Conservation (phyloP, 805 yeast genomes). For the Maudiozyma serrabonitensis region DNA sequence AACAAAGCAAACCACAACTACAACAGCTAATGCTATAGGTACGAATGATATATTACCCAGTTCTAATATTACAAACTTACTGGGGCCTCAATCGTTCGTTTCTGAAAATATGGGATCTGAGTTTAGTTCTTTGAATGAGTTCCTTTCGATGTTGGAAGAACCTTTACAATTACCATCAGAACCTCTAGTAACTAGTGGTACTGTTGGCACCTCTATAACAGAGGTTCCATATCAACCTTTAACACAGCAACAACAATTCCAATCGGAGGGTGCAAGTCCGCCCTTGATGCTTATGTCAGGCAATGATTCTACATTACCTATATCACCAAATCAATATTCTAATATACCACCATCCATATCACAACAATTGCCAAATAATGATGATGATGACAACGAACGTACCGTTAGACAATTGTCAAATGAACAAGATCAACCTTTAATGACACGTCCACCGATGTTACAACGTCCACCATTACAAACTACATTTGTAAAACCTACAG, state of each 20-base stretch:
- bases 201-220: no score
- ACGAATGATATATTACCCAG: not conserved
- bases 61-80: not conserved
- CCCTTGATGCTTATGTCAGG: no score
- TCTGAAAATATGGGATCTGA: slow-evolving; percentile 92
- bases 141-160: slow-evolving; percentile 82
- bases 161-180: slow-evolving; percentile 34
- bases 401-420: no score
- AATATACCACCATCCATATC: no score
- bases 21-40: not conserved
- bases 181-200: not conserved
- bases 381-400: no score
- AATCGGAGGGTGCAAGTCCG: not conserved
- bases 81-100: slow-evolving; percentile 48
- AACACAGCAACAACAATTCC: not conserved
- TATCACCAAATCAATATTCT: no score
- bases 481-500: slow-evolving; percentile 36
- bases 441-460: not conserved
- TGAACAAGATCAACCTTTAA: not conserved
- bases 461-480: not conserved
- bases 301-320: no score
- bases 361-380: no score
- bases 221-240: no score
- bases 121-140: slow-evolving; percentile 81
- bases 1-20: no score